Base-by-base conservation (phyloP, 441 rosid species). In the Adansonia gregorii region DNA sequence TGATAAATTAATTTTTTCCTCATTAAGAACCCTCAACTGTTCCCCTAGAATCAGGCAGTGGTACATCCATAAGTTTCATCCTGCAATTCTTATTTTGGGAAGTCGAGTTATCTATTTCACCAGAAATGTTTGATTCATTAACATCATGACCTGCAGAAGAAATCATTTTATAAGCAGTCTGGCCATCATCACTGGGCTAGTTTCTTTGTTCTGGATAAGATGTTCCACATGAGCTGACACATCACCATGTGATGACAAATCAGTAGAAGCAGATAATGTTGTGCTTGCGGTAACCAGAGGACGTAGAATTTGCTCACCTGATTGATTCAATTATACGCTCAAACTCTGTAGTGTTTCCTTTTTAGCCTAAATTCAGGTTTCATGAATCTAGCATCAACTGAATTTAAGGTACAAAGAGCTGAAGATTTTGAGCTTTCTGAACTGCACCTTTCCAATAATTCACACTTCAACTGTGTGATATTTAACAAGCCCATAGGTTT, bases 1-100 rank as follows among this genome's bases (percentile, higher is more conserved):
- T 9, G 91, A 88, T 51, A 88, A 81, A 82, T 83, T 88, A 74
- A 89, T 74, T 81, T 89, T 91, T 83, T 87, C 96, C 83, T 88
- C 92, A 54, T 90, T 91, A 77, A 65, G 83, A 67, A 81, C 48
- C 81, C 65, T 84, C 91, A 79, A 74, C 89, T 79, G 80, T 82
- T 78, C 77, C 88, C 75, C 61, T 77, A 75, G 80, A 82, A 73
- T 81, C 84, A 60, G 80, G 69, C 51, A 75, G 78, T 20, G 51
- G 24, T 73, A 80, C 87, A 71, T 84, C 81, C 68, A 20, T 41
- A 19, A 39, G 19, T 71, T 86, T 75, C 46, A 72, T 70, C 76
- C 82, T 74, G 66, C 69, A 72, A 35, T 56, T 80, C 64, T 78
- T 83, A 72, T 78, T 80, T 79, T 75, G 87, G 17, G 78, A 70